Percentiles rank a stretch among this genome's conserved stretches.
Conservation (phyloP, 2,329 filamentous ascomycete species). For the Botryosphaeria agaves region DNA sequence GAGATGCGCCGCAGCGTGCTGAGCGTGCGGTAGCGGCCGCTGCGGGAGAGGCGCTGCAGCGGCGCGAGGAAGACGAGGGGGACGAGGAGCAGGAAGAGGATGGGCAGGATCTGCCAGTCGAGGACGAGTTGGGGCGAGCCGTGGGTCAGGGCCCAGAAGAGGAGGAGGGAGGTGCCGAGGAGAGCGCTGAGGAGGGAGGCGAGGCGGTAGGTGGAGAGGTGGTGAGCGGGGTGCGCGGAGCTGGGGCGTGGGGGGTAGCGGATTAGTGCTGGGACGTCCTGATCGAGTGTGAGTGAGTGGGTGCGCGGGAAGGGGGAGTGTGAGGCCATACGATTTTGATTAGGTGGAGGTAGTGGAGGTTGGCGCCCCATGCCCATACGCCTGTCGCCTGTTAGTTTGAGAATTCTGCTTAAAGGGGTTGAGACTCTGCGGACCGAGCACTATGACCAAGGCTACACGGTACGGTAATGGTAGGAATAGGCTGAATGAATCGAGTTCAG, state of each 20-base stretch:
- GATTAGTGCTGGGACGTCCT: conserved; percentile 72
- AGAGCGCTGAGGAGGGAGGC: conserved; percentile 59
- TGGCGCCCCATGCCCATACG: conserved; percentile 88
- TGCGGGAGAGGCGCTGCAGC: conserved; percentile 47
- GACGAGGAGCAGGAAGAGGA: conserved; percentile 62
- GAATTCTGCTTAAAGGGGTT: too few species aligned
- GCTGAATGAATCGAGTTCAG: conserved; percentile 66
- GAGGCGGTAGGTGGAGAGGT: conserved; percentile 72
- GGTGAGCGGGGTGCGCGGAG: conserved; percentile 53
- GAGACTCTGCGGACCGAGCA: conserved; percentile 56
- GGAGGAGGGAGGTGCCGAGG: conserved; percentile 50
- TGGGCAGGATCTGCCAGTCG: conserved; percentile 70
- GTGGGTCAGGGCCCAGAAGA: conserved; percentile 73
- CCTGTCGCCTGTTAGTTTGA: conserved; percentile 39
- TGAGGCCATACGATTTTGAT: conserved; percentile 48
- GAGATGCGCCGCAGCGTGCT: conserved; percentile 59
- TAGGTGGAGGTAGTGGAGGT: conserved; percentile 70
- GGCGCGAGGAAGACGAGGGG: conserved; percentile 56
- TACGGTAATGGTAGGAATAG: conserved; percentile 76
- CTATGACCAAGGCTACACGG: conserved; percentile 68
- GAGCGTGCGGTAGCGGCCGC: conserved; percentile 60
- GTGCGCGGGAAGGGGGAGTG: background rate
- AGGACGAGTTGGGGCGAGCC: conserved; percentile 52
- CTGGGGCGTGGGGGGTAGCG: conserved; percentile 66
- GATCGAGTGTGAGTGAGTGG: background rate